These are phyloP conservation scores for Ganoderma lingzhi DNA, from an alignment of 1,284 basidiomycete genomes.

Conservation along the genomic window DNA sequence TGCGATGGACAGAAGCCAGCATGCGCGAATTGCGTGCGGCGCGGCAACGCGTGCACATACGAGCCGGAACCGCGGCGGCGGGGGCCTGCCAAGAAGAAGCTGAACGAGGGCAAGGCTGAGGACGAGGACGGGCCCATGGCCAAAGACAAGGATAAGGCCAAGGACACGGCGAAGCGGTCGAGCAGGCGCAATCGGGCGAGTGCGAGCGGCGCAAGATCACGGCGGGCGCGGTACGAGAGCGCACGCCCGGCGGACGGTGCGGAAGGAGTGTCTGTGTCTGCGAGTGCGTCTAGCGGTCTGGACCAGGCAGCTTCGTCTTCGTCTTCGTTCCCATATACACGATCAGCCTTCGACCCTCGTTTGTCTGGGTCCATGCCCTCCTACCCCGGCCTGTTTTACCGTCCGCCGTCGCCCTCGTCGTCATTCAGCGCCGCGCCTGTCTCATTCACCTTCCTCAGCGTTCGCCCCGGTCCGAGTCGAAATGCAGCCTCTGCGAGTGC, in stretches of 20 bases:
- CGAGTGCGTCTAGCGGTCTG: conserved; percentile 2
- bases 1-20: conserved; percentile 70
- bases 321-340: conserved; percentile 20
- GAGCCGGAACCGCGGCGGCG: conserved; percentile 61
- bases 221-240: background rate
- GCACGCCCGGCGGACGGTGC: background rate
- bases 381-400: conserved; percentile 30
- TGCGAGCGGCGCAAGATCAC: background rate
- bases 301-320: conserved; percentile 20
- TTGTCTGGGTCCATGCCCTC: conserved; percentile 28
- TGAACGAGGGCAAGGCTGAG: conserved; percentile 46
- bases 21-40: conserved; percentile 65
- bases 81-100: conserved; percentile 72
- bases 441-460: conserved; percentile 17
- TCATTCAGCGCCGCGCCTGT: conserved; percentile 19
- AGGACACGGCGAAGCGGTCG: background rate
- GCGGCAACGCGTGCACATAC: conserved; percentile 61
- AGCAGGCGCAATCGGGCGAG: background rate
- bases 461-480: conserved; percentile 29
- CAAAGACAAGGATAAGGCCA: background rate
- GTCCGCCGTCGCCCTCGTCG: conserved; percentile 27
- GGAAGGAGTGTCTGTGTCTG: background rate
- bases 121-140: conserved; percentile 29
- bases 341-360: conserved; percentile 28
- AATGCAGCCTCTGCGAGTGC: conserved; percentile 23